Base-by-base conservation (phyloP, 176 grass and related monocot species). In the Bromus sterilis region DNA sequence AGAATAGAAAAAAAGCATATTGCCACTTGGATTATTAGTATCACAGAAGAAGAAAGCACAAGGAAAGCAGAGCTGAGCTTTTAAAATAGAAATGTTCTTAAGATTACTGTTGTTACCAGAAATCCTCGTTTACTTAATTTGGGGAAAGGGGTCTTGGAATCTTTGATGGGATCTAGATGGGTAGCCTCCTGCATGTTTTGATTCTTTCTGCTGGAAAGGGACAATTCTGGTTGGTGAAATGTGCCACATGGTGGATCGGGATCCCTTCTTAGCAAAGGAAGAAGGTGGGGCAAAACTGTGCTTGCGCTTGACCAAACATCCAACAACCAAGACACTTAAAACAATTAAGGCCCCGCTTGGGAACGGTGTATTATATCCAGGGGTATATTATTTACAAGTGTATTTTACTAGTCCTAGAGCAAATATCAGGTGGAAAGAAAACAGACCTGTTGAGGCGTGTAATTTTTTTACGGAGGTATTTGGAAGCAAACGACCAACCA, bases 81-180 rank as follows among this genome's bases (percentile, higher is more conserved):
- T 60, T 51, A 43, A 81, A 53, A 77, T 40, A 71, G 63, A 56
- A n/a, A 23, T 85, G 53, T 69, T 81, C 41, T 74, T 81, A 66
- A 74, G 37, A 31, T 63, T 34, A 51, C 15, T 81, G 53, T 77
- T 71, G 13, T 53, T 37, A 77, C 64, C 34, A 46, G 61, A 81
- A 75, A 31, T 74, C 46, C 28, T 72, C 23, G 37, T 86, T 31
- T 71, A 82, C 33, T 67, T 58, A 86, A 73, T 29, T 78, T 78
- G 58, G 56, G 75, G 20, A 64, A 84, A 40, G 44, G 74, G 35
- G 5, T 66, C 24, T 32, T 40, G 78, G 78, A 39, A 82, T 82
- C 78, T 89, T 77, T n/a, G n/a, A 42, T 57, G 66, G 83, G 66
- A 86, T 90, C 88, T 85, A 85, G 87, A 74, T 77, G 24, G 31